Evolutionary conservation across 2,329 filamentous ascomycete species (phyloP), one percentile per base, ranked within the genome.

Genomic region (Capronia epimyces): DNA sequence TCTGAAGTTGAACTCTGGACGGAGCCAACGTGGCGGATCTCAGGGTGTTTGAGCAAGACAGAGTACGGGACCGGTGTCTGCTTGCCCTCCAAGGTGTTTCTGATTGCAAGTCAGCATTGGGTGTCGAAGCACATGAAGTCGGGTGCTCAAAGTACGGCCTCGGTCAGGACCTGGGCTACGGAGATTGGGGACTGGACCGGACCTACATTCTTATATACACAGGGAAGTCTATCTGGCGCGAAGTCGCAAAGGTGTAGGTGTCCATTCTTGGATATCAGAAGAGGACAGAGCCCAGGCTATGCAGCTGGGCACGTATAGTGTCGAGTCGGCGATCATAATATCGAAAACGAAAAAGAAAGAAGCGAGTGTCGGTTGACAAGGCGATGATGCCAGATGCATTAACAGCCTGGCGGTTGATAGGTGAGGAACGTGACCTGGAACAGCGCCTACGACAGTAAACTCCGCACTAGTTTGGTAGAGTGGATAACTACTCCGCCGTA

Each of bases 221-320:
- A 16, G 86, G 82, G 58, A 90, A 80, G 62, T 89, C 79, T 62
- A 97, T 77, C 68, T 87, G 83, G 59, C 89, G 86, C 53, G 93
- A 95, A 65, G 84, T 88, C 60, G 89, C 90, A 74, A 97, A 97
- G 24, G 90, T 95, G 71, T 95, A 96, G 46, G 90, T 86, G 71
- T 98, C 93, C 89, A 96, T 96, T 45, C 20, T 37, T 29, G 6
- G n/a, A 16, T 8, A 18, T 15, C 16, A 46, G n/a, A 18, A 2
- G 16, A 34, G 12, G 3, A 13, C 22, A 18, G 27, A 12, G n/a
- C 29, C 39, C 45, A 20, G 20, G 10, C 13, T 27, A 8, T 21
- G 12, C 10, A 15, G 12, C n/a, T 16, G 20, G 22, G 5, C 18
- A 22, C 8, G 20, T 39, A 34, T 20, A 36, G n/a, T 24, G 27